Percentiles rank a stretch among this genome's conserved stretches.
phyloP scores from a whole-genome alignment of 108 stramenopile species.

The Tribonema minus region DNA sequence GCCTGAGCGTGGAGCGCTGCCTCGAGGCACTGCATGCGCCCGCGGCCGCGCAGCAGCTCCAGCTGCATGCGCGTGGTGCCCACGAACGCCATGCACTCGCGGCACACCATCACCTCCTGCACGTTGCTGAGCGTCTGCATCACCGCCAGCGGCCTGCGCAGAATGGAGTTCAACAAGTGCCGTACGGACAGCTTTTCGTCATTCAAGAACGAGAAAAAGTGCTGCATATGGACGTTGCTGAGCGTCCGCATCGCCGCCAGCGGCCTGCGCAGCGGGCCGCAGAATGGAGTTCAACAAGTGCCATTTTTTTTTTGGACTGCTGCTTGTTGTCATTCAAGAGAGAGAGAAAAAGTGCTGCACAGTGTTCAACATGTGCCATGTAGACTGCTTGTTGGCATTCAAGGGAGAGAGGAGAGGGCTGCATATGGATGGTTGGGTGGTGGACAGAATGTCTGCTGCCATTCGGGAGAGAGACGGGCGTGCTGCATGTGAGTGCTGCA shows the following conservation, averaged over 20 bases:
- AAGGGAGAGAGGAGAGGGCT: too few species aligned
- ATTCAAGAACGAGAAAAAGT: neutral
- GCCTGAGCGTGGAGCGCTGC: neutral
- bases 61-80: constrained; percentile 18
- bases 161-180: neutral
- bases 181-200: neutral
- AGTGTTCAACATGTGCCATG: too few species aligned
- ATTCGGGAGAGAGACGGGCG: too few species aligned
- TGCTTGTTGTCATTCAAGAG: too few species aligned
- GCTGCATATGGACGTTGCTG: neutral
- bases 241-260: neutral
- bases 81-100: constrained; percentile 32
- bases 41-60: neutral
- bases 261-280: neutral
- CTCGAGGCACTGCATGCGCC: neutral
- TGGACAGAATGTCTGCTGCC: too few species aligned
- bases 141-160: constrained; percentile 24
- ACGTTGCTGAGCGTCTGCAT: constrained; percentile 37
- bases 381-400: too few species aligned
- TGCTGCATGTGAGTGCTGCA: too few species aligned
- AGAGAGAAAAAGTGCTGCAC: too few species aligned
- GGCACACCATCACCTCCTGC: constrained; percentile 33
- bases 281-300: too few species aligned
- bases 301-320: too few species aligned
- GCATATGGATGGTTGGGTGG: too few species aligned